Evolutionary conservation across 1,284 basidiomycete species (phyloP), one percentile per base, ranked within the genome.

Genomic region (Puccinia brachypodii): DNA sequence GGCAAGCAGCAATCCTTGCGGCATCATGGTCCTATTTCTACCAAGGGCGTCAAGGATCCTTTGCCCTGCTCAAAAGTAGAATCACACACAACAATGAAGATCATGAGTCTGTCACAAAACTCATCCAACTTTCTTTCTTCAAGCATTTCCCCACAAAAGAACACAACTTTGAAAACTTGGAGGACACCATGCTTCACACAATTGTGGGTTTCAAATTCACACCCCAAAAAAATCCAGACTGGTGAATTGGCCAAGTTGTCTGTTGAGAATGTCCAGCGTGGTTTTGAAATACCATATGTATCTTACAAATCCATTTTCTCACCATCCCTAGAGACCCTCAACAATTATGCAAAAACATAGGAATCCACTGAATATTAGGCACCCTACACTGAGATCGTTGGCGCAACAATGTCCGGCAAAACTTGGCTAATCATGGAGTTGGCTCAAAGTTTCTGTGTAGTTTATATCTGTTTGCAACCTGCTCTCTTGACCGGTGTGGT

Each of bases 381-480:
- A 47, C 69, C 69, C 28, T 72, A 53, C 47, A 36, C 69, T 25
- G 38, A 42, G 2, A 16, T 72, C 4, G 31, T 72, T 33, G 44
- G 69, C 28, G 25, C 69, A 3, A 50, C 69, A 19, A 72, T 53
- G 44, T 28, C 2, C 22, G 69, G 69, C 3, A 72, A 72, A 72
- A 72, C 44, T 36, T 44, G 44, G 33, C 25, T 53, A 38, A 1
- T 72, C 16, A 50, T 53, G 2, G 28, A 72, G 69, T 11, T 72
- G 22, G 42, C 69, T 19, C 14, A 72, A 53, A 25, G 50, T 8
- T 7, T 53, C 1, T 53, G 42, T 36, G 69, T 72, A 3, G 33
- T 72, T n/a, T 72, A 72, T 25, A 72, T 72, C 7, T 72, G 69
- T 28, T 44, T 72, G 19, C 44, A 28, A 9, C 69, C 69, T 28